These are phyloP conservation scores for Calonectria pseudoturangicola DNA, from an alignment of 2,329 filamentous ascomycete genomes.

Conservation along the genomic window DNA sequence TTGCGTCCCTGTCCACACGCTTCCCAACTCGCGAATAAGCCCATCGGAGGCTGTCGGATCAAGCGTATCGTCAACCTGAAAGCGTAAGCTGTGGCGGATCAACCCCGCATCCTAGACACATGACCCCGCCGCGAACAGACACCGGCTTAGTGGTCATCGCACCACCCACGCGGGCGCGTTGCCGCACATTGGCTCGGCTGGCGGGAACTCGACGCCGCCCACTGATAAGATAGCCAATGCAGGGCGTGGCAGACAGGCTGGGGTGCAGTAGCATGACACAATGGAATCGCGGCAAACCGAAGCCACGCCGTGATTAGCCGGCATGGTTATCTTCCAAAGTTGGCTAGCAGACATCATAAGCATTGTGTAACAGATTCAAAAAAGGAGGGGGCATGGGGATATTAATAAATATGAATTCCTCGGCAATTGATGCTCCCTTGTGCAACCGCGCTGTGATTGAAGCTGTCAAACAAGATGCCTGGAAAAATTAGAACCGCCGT, in stretches of 20 bases:
- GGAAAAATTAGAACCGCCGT: constrained; percentile 52
- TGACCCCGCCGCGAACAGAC: constrained; percentile 18
- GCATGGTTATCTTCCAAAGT: constrained; percentile 5
- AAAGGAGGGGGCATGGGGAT: constrained; percentile 1
- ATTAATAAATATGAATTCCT: constrained; percentile 21
- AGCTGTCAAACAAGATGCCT: constrained; percentile 43
- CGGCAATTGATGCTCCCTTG: neutral
- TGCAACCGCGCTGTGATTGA: neutral
- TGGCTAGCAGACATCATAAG: constrained; percentile 14
- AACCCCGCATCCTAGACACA: constrained; percentile 15
- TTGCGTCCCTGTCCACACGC: neutral
- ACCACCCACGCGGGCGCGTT: neutral
- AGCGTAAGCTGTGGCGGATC: constrained; percentile 10
- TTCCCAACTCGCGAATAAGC: neutral
- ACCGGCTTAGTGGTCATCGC: constrained; percentile 12
- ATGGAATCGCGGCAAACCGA: neutral
- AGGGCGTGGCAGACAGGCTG: constrained; percentile 24
- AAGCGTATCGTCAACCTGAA: neutral
- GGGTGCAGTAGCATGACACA: constrained; percentile 23
- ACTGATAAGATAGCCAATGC: constrained; percentile 22
- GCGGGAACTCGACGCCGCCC: neutral
- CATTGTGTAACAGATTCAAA: constrained; percentile 1
- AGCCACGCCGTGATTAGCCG: constrained; percentile 21
- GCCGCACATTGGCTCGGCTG: constrained; percentile 14
- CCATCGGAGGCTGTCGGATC: neutral